Evolutionary conservation across 768 basidiomycete species (phyloP).

Genomic region (Agrocybe praecox): DNA sequence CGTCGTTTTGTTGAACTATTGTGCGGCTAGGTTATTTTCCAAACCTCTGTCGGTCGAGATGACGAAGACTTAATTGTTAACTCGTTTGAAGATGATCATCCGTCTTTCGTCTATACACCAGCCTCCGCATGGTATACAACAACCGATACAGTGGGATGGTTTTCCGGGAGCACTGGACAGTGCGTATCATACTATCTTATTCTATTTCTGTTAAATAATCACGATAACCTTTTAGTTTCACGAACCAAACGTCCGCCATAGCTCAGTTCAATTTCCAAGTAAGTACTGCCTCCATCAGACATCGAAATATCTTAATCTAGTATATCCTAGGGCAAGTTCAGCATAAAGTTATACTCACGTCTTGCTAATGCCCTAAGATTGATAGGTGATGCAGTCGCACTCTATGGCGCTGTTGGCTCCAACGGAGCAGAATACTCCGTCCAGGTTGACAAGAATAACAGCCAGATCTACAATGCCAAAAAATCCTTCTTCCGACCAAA

Average conservation of each 20-base stretch:
- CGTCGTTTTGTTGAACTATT: background rate
- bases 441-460: conserved; percentile 8
- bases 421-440: conserved; percentile 4
- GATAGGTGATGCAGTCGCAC: conserved; percentile 18
- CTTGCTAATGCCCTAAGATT: background rate
- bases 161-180: conserved; percentile 46
- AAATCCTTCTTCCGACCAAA: conserved; percentile 10
- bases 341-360: no score
- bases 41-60: conserved; percentile 16
- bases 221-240: conserved; percentile 6
- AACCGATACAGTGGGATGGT: conserved; percentile 32
- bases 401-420: conserved; percentile 19
- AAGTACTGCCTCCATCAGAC: no score
- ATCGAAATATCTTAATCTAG: no score
- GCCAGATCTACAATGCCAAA: background rate
- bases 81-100: conserved; percentile 33
- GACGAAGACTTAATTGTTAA: conserved; percentile 22
- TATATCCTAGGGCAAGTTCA: background rate
- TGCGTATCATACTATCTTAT: conserved; percentile 16
- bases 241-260: background rate
- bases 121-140: conserved; percentile 32
- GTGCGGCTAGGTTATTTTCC: conserved; percentile 16
- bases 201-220: conserved; percentile 10
- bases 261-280: background rate
- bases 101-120: conserved; percentile 38